Conservation (phyloP, 768 basidiomycete genomes). For the Amanita fuliginea region DNA sequence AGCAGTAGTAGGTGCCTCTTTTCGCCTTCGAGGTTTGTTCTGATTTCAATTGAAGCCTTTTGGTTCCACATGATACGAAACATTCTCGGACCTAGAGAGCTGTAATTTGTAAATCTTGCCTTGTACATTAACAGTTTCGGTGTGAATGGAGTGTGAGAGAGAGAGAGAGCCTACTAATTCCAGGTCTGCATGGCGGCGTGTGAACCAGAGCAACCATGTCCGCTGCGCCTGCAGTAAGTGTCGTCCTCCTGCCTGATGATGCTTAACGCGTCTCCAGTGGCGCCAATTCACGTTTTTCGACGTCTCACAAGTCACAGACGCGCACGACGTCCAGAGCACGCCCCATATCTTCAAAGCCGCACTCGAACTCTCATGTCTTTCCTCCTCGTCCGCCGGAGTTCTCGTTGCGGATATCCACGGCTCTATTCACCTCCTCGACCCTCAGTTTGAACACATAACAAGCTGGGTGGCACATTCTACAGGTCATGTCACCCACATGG, state of each 20-base stretch:
- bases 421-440: slow-evolving; percentile 64
- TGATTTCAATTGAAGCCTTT: no score
- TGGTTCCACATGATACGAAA: no score
- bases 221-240: background rate
- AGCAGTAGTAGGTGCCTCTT: no score
- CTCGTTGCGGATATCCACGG: slow-evolving; percentile 84
- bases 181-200: no score
- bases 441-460: slow-evolving; percentile 55
- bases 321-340: slow-evolving; percentile 59
- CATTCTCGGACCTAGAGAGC: no score
- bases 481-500: slow-evolving; percentile 82
- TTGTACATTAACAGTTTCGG: no score
- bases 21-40: no score
- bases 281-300: slow-evolving; percentile 90
- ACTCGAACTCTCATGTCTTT: slow-evolving; percentile 63
- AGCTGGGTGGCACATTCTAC: slow-evolving; percentile 76
- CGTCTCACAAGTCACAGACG: slow-evolving; percentile 62
- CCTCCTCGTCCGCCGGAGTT: slow-evolving; percentile 52
- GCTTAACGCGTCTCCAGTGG: slow-evolving; percentile 30
- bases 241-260: background rate
- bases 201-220: background rate
- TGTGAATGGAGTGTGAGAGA: no score
- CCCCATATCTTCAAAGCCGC: slow-evolving; percentile 73
- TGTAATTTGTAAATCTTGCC: no score
- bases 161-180: no score